Percentiles rank a stretch among this genome's conserved stretches.
Evolutionary conservation across 176 grass and related monocot genomes (phyloP).

Genomic region (Oryza coarctata): DNA sequence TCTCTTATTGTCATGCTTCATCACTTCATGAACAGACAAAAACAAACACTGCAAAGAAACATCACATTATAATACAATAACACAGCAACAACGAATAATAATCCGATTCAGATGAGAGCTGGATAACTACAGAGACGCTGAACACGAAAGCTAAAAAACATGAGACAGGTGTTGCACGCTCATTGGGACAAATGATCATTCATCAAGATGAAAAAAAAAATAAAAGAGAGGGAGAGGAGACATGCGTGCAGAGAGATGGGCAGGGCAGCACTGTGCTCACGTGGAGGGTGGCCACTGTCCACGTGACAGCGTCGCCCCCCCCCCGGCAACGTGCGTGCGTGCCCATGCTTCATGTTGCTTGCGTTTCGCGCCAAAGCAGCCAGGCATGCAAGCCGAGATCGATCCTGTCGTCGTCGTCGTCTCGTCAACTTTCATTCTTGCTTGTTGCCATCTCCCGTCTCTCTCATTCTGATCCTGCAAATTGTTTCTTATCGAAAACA

Average conservation of each 20-base stretch:
- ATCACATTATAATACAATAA: neutral
- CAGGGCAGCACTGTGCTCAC: neutral
- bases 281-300: neutral
- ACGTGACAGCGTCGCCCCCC: neutral
- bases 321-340: conserved; percentile 13
- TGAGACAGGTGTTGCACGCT: neutral
- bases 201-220: no score
- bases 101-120: neutral
- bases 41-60: neutral
- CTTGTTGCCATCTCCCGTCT: neutral
- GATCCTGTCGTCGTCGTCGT: neutral
- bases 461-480: neutral
- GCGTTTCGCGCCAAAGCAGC: neutral
- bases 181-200: neutral
- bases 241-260: neutral
- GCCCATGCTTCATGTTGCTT: neutral
- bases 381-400: neutral
- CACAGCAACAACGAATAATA: neutral
- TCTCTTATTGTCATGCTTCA: neutral
- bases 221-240: neutral
- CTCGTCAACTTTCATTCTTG: neutral
- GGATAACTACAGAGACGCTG: neutral
- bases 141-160: neutral
- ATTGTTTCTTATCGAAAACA: neutral
- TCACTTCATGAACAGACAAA: neutral